These are phyloP conservation scores for Eucalyptus cloeziana DNA, from an alignment of 345 rosid species.

Conservation along the genomic window DNA sequence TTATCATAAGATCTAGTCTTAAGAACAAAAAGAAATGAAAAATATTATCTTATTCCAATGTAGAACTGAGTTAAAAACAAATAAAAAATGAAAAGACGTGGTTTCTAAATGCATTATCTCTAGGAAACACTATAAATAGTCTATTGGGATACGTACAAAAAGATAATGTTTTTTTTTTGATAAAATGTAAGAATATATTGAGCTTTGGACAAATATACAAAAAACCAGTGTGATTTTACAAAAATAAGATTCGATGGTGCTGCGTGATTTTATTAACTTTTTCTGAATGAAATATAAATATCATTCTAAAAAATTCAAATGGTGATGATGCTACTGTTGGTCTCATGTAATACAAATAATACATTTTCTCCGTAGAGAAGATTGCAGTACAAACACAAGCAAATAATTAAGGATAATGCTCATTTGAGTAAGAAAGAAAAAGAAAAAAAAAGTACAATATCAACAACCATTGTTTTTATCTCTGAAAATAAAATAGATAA, in stretches of 20 bases:
- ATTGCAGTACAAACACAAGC: neutral
- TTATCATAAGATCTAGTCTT: neutral
- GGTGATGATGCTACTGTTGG: neutral
- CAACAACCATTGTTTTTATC: rapidly evolving
- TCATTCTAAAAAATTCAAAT: neutral
- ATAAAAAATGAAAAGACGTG: neutral
- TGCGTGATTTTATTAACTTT: neutral
- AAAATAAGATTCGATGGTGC: neutral
- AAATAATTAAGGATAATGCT: neutral
- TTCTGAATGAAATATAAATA: rapidly evolving
- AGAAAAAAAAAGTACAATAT: neutral
- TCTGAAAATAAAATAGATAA: neutral
- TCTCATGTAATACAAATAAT: neutral
- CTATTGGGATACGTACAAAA: rapidly evolving
- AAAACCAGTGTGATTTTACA: too few relatives aligned
- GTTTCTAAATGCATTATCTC: neutral
- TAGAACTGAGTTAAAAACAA: neutral
- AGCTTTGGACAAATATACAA: too few relatives aligned
- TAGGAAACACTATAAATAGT: neutral
- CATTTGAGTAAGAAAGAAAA: neutral
- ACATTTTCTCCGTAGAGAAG: neutral
- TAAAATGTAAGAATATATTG: too few relatives aligned
- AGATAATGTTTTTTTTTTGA: too few relatives aligned
- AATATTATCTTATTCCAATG: neutral
- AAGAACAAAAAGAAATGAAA: too few relatives aligned